phyloP scores from a whole-genome alignment of 2,329 filamentous ascomycete genomes.

The Pseudogymnoascus sp. region DNA sequence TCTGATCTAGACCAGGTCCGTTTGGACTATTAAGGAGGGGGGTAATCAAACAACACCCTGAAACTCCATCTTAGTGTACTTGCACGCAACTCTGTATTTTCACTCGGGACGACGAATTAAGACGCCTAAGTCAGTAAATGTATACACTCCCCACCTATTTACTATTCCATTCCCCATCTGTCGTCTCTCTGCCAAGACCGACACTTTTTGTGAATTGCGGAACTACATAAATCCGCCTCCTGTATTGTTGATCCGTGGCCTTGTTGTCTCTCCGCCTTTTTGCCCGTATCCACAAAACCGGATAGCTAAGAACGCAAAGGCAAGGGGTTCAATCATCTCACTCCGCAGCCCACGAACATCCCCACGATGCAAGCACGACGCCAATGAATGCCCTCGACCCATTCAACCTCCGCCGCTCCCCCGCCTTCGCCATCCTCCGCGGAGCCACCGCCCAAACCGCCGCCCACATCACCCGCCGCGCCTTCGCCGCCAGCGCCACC shows the following conservation, averaged over 20 bases:
- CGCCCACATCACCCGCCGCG: slow-evolving; percentile 37
- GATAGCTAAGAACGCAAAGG: background rate
- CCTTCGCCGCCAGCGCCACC: slow-evolving; percentile 41
- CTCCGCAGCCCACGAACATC: background rate
- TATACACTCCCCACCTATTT: background rate
- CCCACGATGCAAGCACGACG: slow-evolving; percentile 6
- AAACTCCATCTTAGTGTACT: background rate
- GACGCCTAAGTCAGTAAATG: background rate
- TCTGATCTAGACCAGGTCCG: background rate
- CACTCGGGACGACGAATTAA: background rate
- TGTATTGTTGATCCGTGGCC: background rate
- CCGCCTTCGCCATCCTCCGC: slow-evolving; percentile 43
- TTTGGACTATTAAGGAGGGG: background rate
- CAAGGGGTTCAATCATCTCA: background rate
- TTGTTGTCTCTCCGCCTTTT: background rate
- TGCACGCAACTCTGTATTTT: background rate
- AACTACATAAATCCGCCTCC: slow-evolving; percentile 1
- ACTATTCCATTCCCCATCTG: background rate
- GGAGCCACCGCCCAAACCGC: slow-evolving; percentile 38
- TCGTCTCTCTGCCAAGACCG: background rate
- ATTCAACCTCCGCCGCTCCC: slow-evolving; percentile 30
- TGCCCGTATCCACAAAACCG: slow-evolving; percentile 8
- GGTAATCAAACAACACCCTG: background rate
- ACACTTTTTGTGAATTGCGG: background rate
- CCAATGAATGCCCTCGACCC: slow-evolving; percentile 31